Conservation (phyloP, 331 rosid genomes). For the Arachis monticola region DNA sequence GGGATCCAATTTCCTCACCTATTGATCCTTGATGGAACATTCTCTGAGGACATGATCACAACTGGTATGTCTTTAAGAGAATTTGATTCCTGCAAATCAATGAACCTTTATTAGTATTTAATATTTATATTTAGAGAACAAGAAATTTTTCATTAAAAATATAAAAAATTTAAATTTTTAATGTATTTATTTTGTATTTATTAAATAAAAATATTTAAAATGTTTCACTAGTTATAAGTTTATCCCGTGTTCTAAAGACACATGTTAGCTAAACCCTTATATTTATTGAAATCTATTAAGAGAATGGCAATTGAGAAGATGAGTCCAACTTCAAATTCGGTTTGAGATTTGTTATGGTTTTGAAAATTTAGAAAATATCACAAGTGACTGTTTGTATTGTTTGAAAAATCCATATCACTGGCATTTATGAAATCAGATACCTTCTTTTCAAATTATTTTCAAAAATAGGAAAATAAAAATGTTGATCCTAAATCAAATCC, state of each 20-base stretch:
- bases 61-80: slow-evolving; percentile 90
- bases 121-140: no score
- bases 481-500: not conserved
- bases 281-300: not conserved
- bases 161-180: no score
- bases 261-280: no score
- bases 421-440: slow-evolving; percentile 13
- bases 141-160: no score
- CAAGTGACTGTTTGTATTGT: not conserved
- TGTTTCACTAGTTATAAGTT: no score
- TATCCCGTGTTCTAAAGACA: no score
- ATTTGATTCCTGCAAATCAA: slow-evolving; percentile 77
- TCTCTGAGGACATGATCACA: slow-evolving; percentile 94
- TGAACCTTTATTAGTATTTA: slow-evolving; percentile 10
- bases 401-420: slow-evolving; percentile 19
- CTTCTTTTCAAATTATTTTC: slow-evolving; percentile 30
- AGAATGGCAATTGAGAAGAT: not conserved
- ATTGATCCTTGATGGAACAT: slow-evolving; percentile 82
- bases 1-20: slow-evolving; percentile 54
- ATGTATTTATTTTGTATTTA: no score
- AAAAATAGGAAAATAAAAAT: not conserved
- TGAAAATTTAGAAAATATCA: slow-evolving; percentile 15
- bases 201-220: no score
- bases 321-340: slow-evolving; percentile 8
- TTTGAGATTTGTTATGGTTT: slow-evolving; percentile 5